Evolutionary conservation across 257 asterid genomes (phyloP).

Genomic region (Nicotiana tomentosiformis): DNA sequence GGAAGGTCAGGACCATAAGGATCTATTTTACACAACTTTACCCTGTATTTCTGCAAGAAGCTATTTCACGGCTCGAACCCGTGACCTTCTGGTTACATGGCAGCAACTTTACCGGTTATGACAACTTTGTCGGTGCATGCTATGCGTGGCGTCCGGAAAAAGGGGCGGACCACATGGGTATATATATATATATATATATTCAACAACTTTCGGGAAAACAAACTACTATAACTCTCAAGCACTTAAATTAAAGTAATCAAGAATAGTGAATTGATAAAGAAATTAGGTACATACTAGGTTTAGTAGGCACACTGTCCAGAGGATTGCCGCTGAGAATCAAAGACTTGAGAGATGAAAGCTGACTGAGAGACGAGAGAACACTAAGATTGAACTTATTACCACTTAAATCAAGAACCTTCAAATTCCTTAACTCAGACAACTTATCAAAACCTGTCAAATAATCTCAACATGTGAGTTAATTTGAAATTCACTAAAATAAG

Average conservation of each 20-base stretch:
- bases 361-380: not conserved
- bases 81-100: no score
- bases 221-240: no score
- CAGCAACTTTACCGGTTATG: no score
- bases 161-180: no score
- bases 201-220: no score
- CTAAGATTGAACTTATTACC: not conserved
- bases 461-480: not conserved
- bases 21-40: no score
- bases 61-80: no score
- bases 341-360: not conserved
- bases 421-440: not conserved
- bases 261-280: not conserved
- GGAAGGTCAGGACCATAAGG: no score
- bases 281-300: not conserved
- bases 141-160: no score
- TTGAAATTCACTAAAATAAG: not conserved
- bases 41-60: no score
- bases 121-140: no score
- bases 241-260: not conserved
- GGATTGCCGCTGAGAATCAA: not conserved
- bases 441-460: not conserved
- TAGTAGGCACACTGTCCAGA: not conserved
- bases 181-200: no score
- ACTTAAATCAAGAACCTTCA: not conserved